Evolutionary conservation across 176 grass and related monocot species (phyloP), one percentile per base, ranked within the genome.

Genomic region (Tillandsia fasciculata): DNA sequence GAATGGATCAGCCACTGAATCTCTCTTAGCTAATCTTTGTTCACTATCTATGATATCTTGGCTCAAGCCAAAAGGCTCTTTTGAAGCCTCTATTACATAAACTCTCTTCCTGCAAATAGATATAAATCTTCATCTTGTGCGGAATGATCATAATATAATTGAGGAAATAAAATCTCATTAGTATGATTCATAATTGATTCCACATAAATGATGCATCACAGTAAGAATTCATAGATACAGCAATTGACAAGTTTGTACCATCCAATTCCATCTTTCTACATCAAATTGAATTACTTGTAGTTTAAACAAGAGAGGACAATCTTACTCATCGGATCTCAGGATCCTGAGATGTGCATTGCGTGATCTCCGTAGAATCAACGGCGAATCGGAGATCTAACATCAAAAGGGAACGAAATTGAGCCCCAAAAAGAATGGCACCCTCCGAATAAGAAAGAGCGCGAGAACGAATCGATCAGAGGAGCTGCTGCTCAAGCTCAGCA

Each of bases 91-190:
- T 58, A 74, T 82, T 15, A 72, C 59, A 26, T 53, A 75, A 53
- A 64, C n/a, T 64, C 79, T 90, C 8, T 52, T 80, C 80, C 91
- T 96, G 78, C 70, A 58, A 76, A 81, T 80, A 68, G 63, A 84
- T 72, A 75, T n/a, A n/a, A n/a, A n/a, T n/a, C n/a, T n/a, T n/a
- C n/a, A n/a, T n/a, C n/a, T n/a, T n/a, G n/a, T n/a, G n/a, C n/a
- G n/a, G n/a, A n/a, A n/a, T n/a, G n/a, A n/a, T n/a, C n/a, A n/a
- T n/a, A n/a, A n/a, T n/a, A n/a, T n/a, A n/a, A n/a, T n/a, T n/a
- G n/a, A n/a, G n/a, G n/a, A n/a, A n/a, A n/a, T n/a, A n/a, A n/a
- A n/a, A n/a, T n/a, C n/a, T n/a, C n/a, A n/a, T n/a, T n/a, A n/a
- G n/a, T n/a, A n/a, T n/a, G n/a, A n/a, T n/a, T n/a, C n/a, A n/a